phyloP scores from a whole-genome alignment of 148 eudicot species.

The Fagopyrum esculentum region DNA sequence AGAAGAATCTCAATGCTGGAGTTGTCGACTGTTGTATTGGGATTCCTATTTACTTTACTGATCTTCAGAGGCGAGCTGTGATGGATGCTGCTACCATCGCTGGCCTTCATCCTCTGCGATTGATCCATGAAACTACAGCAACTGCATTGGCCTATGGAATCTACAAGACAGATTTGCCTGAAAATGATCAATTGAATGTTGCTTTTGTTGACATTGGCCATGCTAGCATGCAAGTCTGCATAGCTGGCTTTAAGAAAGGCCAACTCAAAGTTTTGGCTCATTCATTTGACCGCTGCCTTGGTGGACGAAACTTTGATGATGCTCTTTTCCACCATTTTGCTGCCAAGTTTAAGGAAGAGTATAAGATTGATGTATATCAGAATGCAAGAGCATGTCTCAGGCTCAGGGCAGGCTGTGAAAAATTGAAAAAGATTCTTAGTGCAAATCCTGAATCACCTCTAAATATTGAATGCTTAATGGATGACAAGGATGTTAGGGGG shows the following conservation, averaged over 20 bases:
- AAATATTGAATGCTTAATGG: constrained; percentile 94
- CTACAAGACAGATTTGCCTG: constrained; percentile 92
- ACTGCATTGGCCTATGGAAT: constrained; percentile 92
- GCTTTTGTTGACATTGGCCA: constrained; percentile 92
- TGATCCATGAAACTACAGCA: constrained; percentile 89
- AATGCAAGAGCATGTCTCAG: constrained; percentile 92
- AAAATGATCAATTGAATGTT: constrained; percentile 65
- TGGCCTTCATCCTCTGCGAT: constrained; percentile 64
- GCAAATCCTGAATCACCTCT: constrained; percentile 93
- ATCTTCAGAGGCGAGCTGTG: constrained; percentile 87
- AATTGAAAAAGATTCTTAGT: constrained; percentile 84
- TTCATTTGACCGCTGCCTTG: constrained; percentile 68
- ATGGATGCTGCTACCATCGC: constrained; percentile 80
- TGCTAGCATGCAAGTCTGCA: constrained; percentile 79
- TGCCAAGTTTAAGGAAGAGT: constrained; percentile 75
- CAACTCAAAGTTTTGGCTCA: constrained; percentile 82
- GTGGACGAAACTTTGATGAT: constrained; percentile 91
- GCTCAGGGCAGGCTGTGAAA: constrained; percentile 83
- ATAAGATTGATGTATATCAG: constrained; percentile 73
- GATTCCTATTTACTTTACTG: constrained; percentile 83
- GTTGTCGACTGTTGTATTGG: constrained; percentile 94
- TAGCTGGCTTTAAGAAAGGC: constrained; percentile 84
- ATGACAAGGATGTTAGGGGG: constrained; percentile 83
- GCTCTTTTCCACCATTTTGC: constrained; percentile 79
- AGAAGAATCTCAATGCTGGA: constrained; percentile 75